Evolutionary conservation across 2,329 filamentous ascomycete genomes (phyloP).

Genomic region (Domatiomyces globalis): DNA sequence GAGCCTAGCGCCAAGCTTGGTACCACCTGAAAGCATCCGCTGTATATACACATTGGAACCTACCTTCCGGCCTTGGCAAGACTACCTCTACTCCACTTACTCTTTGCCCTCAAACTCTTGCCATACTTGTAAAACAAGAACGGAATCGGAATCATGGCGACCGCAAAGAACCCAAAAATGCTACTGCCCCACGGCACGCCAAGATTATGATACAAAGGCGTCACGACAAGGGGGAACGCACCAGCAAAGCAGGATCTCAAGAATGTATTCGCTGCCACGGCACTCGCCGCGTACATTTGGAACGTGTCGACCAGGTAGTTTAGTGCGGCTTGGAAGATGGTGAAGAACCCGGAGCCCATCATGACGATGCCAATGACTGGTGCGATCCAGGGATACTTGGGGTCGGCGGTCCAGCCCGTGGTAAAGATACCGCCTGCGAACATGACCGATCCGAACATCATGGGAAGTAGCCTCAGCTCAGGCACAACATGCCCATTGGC

Average conservation of each 20-base stretch:
- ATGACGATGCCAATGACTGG: slow-evolving; percentile 25
- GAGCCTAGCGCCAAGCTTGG: no score
- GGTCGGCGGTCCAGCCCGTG: slow-evolving; percentile 45
- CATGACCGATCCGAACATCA: slow-evolving; percentile 35
- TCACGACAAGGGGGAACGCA: slow-evolving; percentile 35
- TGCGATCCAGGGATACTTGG: slow-evolving; percentile 23
- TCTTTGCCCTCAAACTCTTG: slow-evolving; percentile 25
- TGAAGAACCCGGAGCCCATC: slow-evolving; percentile 30
- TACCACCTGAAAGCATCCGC: no score
- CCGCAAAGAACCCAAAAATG: slow-evolving; percentile 33
- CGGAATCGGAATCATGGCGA: slow-evolving; percentile 32
- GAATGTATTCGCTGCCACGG: slow-evolving; percentile 33
- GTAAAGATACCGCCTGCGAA: slow-evolving; percentile 45
- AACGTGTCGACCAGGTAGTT: slow-evolving; percentile 33
- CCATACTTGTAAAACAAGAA: slow-evolving; percentile 33
- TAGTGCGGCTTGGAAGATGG: slow-evolving; percentile 29
- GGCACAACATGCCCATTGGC: slow-evolving; percentile 16
- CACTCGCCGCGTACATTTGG: slow-evolving; percentile 30
- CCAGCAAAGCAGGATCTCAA: slow-evolving; percentile 34
- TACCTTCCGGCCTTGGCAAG: neutral
- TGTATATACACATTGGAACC: no score
- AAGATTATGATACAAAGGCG: slow-evolving; percentile 32
- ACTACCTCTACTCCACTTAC: slow-evolving; percentile 23
- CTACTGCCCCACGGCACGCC: slow-evolving; percentile 36
- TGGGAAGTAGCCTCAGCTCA: slow-evolving; percentile 41